Evolutionary conservation across 805 yeast genomes (phyloP).

Genomic region (Saturnispora serradocipensis): DNA sequence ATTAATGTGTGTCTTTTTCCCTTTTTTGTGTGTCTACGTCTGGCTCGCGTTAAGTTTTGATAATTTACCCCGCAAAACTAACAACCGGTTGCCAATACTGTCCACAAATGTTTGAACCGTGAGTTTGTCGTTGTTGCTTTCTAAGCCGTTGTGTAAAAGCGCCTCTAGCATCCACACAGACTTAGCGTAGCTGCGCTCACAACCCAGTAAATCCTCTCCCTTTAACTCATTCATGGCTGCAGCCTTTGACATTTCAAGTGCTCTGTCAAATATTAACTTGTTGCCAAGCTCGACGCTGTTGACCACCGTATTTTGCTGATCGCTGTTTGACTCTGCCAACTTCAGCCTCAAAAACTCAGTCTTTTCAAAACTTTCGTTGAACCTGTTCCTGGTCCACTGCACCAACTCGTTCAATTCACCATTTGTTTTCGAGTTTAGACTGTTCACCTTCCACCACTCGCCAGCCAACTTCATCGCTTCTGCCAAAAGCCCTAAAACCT

Average conservation of each 20-base stretch:
- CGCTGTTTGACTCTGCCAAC: constrained; percentile 38
- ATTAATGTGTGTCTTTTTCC: background rate
- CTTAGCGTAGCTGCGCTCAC: constrained; percentile 84
- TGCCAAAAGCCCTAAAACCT: constrained; percentile 72
- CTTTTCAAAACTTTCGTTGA: constrained; percentile 80
- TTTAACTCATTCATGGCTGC: constrained; percentile 81
- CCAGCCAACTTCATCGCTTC: constrained; percentile 80
- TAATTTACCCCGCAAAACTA: constrained; percentile 60
- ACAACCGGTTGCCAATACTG: constrained; percentile 73
- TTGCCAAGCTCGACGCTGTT: constrained; percentile 45
- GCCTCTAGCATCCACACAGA: constrained; percentile 96
- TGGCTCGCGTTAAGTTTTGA: background rate
- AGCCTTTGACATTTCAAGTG: constrained; percentile 82
- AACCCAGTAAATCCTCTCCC: constrained; percentile 61
- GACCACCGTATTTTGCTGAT: background rate
- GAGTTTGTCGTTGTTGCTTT: constrained; percentile 60
- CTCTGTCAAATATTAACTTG: constrained; percentile 82
- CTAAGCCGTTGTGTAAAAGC: constrained; percentile 42
- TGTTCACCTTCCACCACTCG: constrained; percentile 74
- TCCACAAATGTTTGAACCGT: constrained; percentile 75
- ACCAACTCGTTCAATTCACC: constrained; percentile 50
- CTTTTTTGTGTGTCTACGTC: background rate
- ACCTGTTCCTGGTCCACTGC: constrained; percentile 85
- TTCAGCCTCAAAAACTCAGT: constrained; percentile 67
- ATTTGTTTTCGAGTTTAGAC: constrained; percentile 14